Base-by-base conservation (phyloP, 148 eudicot species). In the Camellia sinensis region DNA sequence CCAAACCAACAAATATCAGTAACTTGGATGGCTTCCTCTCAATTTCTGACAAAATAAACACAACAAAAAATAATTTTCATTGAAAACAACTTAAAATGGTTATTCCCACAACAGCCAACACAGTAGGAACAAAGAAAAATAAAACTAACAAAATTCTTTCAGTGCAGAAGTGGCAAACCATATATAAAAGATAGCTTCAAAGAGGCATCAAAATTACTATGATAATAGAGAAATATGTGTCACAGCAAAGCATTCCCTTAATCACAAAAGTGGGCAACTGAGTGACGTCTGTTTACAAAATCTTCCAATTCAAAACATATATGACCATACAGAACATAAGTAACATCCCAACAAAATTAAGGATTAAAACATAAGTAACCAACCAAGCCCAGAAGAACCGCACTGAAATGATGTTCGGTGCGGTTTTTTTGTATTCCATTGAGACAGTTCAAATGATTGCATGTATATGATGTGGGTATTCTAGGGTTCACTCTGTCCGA, bases 1-100 rank as follows among this genome's bases (percentile, higher is more conserved):
- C 79, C 77, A 67, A 76, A 45, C 64, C 72, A 79, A 80, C 40
- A 83, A 81, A 64, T 74, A 43, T 78, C 78, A 84, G 78, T 63
- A 56, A 71, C 83, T 66, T 41, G 15, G 78, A 67, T 45, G 70
- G 77, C 65, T 75, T 62, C 68, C 77, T 81, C 79, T 85, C 82
- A 71, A 18, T 54, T 40, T 73, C 80, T 52, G 37, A 50, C 57
- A 18, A 64, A 61, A 9, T 48, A 44, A 12, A 14, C 12, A 29
- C 17, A 11, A 13, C 19, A 17, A 5, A 74, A 53, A 74, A 52
- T 22, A 74, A 64, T 62, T n/a, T 0, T 62, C 52, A 61, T 45
- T 13, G 5, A 62, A 63, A 76, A 62, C 18, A 62, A 46, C 15
- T 40, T 0, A 64, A 13, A 41, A 29, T 77, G 65, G 53, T 3